Conservation (phyloP, 257 asterid genomes). For the Leptodermis oblonga region DNA sequence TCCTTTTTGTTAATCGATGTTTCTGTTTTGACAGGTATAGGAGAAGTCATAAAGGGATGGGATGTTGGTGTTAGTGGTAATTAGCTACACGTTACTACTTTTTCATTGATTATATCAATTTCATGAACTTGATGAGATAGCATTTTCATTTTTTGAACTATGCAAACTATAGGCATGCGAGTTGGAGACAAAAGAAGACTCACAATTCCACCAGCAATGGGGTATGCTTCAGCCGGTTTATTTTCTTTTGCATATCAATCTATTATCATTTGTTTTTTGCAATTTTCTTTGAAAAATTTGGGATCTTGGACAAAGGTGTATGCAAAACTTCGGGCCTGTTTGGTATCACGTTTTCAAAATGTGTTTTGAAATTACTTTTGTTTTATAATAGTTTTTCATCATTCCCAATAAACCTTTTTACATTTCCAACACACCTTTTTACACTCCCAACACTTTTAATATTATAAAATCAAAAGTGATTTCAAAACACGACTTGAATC, state of each 20-base stretch:
- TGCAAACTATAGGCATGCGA: conserved; percentile 75
- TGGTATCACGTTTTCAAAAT: no score
- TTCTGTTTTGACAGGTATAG: conserved; percentile 57
- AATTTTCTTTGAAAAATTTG: neutral
- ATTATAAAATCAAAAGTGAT: no score
- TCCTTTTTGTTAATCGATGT: conserved; percentile 12
- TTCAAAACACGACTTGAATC: no score
- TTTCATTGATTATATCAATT: conserved; percentile 6
- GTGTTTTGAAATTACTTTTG: no score
- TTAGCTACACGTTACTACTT: conserved; percentile 14
- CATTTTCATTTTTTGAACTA: conserved; percentile 1
- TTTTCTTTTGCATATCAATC: neutral
- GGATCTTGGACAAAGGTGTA: neutral
- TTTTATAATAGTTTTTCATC: no score
- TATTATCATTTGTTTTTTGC: neutral
- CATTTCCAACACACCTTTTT: no score
- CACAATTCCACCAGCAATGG: conserved; percentile 96
- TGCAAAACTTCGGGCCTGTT: neutral
- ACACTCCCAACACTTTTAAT: no score
- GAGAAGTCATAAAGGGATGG: conserved; percentile 96
- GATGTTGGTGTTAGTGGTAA: conserved; percentile 94
- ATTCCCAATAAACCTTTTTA: no score
- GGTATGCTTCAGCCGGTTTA: conserved; percentile 51
- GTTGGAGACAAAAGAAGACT: conserved; percentile 88
- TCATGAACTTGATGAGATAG: conserved; percentile 4